Evolutionary conservation across 176 grass and related monocot genomes (phyloP).

Genomic region (Carex littledalei): DNA sequence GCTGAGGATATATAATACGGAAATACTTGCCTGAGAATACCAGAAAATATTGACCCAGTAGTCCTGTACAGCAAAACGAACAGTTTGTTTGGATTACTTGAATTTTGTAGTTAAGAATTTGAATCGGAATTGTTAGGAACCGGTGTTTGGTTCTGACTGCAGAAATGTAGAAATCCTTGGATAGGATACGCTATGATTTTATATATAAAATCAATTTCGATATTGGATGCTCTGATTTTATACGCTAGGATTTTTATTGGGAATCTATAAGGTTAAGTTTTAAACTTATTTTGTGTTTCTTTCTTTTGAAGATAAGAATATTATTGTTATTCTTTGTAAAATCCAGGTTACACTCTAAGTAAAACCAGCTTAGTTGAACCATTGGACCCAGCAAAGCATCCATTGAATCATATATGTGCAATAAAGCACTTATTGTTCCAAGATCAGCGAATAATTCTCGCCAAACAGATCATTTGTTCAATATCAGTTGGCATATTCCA

Average conservation of each 20-base stretch:
- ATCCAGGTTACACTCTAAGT: neutral
- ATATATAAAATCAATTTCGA: too few relatives aligned
- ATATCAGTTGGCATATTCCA: too few relatives aligned
- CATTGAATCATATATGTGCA: neutral
- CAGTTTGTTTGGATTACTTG: neutral
- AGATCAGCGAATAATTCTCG: neutral
- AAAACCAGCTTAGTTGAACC: neutral
- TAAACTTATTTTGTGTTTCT: too few relatives aligned
- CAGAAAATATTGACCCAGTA: neutral
- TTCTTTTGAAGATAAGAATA: too few relatives aligned
- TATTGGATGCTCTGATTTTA: too few relatives aligned
- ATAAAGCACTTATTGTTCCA: neutral
- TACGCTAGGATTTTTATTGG: too few relatives aligned
- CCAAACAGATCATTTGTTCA: neutral
- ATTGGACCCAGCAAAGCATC: neutral
- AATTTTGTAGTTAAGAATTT: neutral
- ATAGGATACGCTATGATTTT: too few relatives aligned
- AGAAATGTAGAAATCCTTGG: too few relatives aligned
- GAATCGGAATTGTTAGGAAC: neutral
- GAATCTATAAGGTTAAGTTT: too few relatives aligned
- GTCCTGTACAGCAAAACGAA: too few relatives aligned
- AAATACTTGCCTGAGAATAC: too few relatives aligned
- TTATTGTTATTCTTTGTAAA: neutral
- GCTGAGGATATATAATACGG: too few relatives aligned
- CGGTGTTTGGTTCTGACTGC: neutral